Conservation (phyloP, 2,329 filamentous ascomycete species). For the Fusarium humuli region DNA sequence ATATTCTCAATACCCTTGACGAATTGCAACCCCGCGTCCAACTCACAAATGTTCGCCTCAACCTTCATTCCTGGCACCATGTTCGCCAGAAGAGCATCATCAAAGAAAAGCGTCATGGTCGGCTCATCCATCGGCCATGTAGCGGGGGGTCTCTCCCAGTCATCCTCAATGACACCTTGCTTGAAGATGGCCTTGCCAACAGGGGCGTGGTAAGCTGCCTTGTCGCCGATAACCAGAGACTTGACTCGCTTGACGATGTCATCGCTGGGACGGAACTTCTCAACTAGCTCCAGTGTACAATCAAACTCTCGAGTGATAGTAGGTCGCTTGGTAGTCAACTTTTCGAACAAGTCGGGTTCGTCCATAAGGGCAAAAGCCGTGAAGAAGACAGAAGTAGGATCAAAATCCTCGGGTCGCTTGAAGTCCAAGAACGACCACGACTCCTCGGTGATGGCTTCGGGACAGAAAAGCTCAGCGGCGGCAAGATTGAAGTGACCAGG, state of each 20-base stretch:
- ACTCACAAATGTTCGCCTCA: slow-evolving; percentile 63
- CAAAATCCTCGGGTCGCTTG: slow-evolving; percentile 54
- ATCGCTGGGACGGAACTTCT: slow-evolving; percentile 59
- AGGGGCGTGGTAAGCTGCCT: slow-evolving; percentile 52
- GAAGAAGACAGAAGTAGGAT: slow-evolving; percentile 58
- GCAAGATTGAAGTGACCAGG: slow-evolving; percentile 87
- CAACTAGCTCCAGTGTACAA: slow-evolving; percentile 70
- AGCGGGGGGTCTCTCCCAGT: slow-evolving; percentile 55
- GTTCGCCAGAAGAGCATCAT: slow-evolving; percentile 64
- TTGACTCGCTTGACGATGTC: slow-evolving; percentile 59
- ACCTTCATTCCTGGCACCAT: slow-evolving; percentile 75
- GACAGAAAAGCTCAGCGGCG: slow-evolving; percentile 74
- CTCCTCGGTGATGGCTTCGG: slow-evolving; percentile 39
- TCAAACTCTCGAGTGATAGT: slow-evolving; percentile 60
- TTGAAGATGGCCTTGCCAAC: slow-evolving; percentile 60
- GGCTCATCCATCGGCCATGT: slow-evolving; percentile 31
- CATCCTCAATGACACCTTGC: slow-evolving; percentile 60
- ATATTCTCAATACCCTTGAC: slow-evolving; percentile 69
- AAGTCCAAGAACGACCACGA: slow-evolving; percentile 48
- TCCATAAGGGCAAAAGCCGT: slow-evolving; percentile 57
- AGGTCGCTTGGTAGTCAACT: slow-evolving; percentile 37
- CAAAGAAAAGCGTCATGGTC: slow-evolving; percentile 70
- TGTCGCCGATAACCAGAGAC: slow-evolving; percentile 50
- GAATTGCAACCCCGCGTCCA: slow-evolving; percentile 73
- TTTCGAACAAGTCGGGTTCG: slow-evolving; percentile 49